Evolutionary conservation across 768 basidiomycete genomes (phyloP), one percentile per base, ranked within the genome.

Genomic region (Pleurotus salmoneostramineus): DNA sequence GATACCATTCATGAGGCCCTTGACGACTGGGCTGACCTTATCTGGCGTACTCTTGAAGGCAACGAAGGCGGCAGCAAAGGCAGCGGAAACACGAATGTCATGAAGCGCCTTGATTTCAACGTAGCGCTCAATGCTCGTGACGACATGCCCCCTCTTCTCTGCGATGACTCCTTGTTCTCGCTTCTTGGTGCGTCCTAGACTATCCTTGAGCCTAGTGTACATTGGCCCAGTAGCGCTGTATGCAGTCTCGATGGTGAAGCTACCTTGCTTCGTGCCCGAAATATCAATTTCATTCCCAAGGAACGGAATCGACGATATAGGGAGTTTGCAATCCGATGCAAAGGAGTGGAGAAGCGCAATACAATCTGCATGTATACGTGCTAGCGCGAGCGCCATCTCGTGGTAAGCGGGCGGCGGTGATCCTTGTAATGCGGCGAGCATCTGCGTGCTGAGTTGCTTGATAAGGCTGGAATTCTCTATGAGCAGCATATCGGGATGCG

Each of bases 1-100:
- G 77, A 98, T 88, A 21, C 95, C 93, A 58, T 94, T 96, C 91
- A 98, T 98, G 57, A 98, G 87, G 21, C 92, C 93, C 69, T 95
- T 95, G 45, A 99, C 94, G 49, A 99, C 86, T 0, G 97, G 95
- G 64, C 93, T 96, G 61, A 98, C 87, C 74, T 97, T 98, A 60
- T 93, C 85, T 0, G 97, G 96, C 8, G 93, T 85, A 35, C 84
- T 84, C 67, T 83, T 81, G 62, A 98, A 85, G 6, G 94, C 89
- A 10, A 99, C 88, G 62, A 95, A 89, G 0, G 95, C 93, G 1
- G 92, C 89, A 6, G 95, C 93, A 65, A 97, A 89, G 0, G 93
- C 85, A 5, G 97, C 93, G 1, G 86, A 87, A 15, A 98, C 88
- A 43, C 94, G 89, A 17, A 85, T 83, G 62, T 98, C 95, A 66